Evolutionary conservation across 805 yeast genomes (phyloP).

Genomic region (Ogataea pini): DNA sequence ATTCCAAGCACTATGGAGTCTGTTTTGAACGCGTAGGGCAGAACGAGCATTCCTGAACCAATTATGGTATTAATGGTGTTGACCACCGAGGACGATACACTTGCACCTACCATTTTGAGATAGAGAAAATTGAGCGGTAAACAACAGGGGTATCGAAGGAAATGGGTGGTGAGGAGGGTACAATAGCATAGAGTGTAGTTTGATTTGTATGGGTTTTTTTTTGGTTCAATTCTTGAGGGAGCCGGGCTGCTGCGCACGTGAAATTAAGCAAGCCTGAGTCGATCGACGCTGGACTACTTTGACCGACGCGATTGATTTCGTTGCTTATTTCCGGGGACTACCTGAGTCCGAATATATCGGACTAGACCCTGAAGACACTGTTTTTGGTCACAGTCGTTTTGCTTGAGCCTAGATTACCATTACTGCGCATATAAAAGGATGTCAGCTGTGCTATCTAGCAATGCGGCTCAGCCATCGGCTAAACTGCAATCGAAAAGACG

Average conservation of each 20-base stretch:
- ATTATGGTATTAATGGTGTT: constrained; percentile 75
- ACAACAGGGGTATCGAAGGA: neutral
- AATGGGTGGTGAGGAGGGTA: neutral
- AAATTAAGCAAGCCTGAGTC: neutral
- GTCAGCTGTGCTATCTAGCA: neutral
- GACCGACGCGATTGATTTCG: neutral
- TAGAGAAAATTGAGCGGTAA: neutral
- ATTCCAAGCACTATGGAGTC: constrained; percentile 67
- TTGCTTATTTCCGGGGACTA: neutral
- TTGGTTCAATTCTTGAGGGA: too few species aligned
- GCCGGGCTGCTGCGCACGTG: neutral
- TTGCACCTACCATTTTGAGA: constrained; percentile 38
- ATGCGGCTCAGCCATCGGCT: neutral
- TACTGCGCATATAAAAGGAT: neutral
- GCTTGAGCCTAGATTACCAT: neutral
- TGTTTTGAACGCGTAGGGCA: constrained; percentile 69
- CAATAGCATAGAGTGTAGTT: too few species aligned
- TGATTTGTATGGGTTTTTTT: too few species aligned
- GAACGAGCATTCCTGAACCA: constrained; percentile 78
- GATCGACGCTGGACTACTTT: neutral
- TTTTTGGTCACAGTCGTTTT: neutral
- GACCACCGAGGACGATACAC: constrained; percentile 58
- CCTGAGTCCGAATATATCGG: constrained; percentile 1
- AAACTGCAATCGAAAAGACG: constrained; percentile 35
- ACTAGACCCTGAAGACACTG: neutral